phyloP scores from a whole-genome alignment of 805 yeast species.

The Metschnikowia orientalis region DNA sequence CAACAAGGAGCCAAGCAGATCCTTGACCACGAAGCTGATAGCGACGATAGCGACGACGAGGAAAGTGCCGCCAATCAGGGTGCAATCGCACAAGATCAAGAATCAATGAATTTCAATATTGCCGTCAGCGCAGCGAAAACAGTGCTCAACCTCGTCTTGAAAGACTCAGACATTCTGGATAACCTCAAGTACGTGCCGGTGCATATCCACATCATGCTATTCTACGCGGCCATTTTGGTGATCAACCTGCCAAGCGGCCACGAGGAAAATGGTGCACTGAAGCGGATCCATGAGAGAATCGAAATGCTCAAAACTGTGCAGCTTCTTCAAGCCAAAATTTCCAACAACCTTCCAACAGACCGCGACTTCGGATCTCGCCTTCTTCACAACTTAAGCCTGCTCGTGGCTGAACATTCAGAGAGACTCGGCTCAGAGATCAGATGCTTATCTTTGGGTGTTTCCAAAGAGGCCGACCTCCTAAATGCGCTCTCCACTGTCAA shows the following conservation, averaged over 20 bases:
- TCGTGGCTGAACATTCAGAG: conserved; percentile 26
- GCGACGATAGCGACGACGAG: conserved; percentile 17
- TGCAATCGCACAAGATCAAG: conserved; percentile 25
- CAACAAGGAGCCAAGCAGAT: neutral
- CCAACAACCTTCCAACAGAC: conserved; percentile 50
- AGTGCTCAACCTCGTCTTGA: conserved; percentile 53
- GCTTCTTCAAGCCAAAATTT: conserved; percentile 39
- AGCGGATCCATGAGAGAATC: conserved; percentile 24
- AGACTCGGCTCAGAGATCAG: conserved; percentile 19
- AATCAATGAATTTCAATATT: conserved; percentile 39
- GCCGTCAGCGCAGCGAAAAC: conserved; percentile 63
- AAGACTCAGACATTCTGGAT: conserved; percentile 53
- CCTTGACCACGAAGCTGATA: conserved; percentile 8
- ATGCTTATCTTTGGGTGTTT: conserved; percentile 8
- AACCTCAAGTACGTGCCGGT: conserved; percentile 62
- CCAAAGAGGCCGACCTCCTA: conserved; percentile 19
- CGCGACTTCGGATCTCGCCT: conserved; percentile 45
- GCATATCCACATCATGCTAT: conserved; percentile 69
- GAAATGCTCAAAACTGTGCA: conserved; percentile 41
- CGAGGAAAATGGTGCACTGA: conserved; percentile 13
- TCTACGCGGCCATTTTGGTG: conserved; percentile 58
- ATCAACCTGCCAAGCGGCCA: conserved; percentile 41
- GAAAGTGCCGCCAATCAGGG: conserved; percentile 21
- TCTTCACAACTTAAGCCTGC: conserved; percentile 29
- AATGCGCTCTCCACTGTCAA: conserved; percentile 13